Evolutionary conservation across 2,329 filamentous ascomycete genomes (phyloP).

Genomic region (Aureobasidium uvarum): DNA sequence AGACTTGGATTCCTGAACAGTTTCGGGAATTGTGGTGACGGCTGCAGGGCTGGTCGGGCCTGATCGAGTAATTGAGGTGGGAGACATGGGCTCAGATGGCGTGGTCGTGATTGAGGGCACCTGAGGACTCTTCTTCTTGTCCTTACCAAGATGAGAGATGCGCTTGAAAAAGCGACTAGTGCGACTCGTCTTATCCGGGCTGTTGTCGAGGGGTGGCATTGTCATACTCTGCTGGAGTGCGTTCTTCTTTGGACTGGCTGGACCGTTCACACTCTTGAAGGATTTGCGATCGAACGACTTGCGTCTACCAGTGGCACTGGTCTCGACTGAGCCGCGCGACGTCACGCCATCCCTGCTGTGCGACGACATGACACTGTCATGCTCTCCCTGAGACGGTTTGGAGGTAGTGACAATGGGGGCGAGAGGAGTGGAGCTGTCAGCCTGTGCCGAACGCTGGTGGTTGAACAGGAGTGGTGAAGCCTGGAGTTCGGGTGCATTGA

Average conservation of each 20-base stretch:
- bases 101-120: constrained; percentile 29
- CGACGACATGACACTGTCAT: constrained; percentile 19
- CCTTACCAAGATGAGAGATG: constrained; percentile 49
- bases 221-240: constrained; percentile 17
- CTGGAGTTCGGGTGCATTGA: constrained; percentile 53
- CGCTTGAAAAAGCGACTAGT: constrained; percentile 64
- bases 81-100: constrained; percentile 14
- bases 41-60: constrained; percentile 13
- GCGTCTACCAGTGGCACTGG: constrained; percentile 9
- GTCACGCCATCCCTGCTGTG: constrained; percentile 14
- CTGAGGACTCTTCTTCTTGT: constrained; percentile 51
- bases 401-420: background rate
- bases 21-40: background rate
- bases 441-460: constrained; percentile 49
- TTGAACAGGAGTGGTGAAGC: constrained; percentile 62
- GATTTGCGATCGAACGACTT: constrained; percentile 28
- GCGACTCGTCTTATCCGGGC: constrained; percentile 54
- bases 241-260: constrained; percentile 21
- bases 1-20: background rate
- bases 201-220: constrained; percentile 35
- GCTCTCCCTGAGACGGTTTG: background rate
- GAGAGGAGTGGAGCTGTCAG: constrained; percentile 19
- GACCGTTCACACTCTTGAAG: constrained; percentile 24
- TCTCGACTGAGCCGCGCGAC: constrained; percentile 13
- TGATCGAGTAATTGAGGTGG: background rate